Evolutionary conservation across 805 yeast species (phyloP), one percentile per base, ranked within the genome.

Genomic region (Pichia thaimueangensis): DNA sequence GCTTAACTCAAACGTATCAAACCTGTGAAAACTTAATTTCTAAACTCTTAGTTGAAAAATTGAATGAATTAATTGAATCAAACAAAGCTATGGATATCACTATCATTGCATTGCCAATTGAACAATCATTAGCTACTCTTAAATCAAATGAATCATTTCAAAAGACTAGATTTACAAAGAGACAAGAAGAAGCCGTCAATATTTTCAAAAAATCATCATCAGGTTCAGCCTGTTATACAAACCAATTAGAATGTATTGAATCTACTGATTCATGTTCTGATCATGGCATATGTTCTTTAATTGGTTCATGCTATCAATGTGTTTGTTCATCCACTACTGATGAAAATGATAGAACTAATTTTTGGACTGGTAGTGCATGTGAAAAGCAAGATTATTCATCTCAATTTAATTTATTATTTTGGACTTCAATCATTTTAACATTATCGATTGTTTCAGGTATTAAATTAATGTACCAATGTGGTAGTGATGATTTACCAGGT

Each of bases 401-500:
- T 4, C 78, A 78, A 60, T 78, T 83, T 52, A 76, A 83, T 55
- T 69, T 84, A 53, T 68, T 83, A 49, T 72, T 82, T 53, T 83
- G 91, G 87, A 70, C 85, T 3, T 61, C 73, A 11, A 49, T 82
- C 11, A 73, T 70, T 3, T 59, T 80, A 40, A 37, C 69, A 28
- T 60, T 66, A 9, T 60, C 74, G 17, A 63, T 77, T 36, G 75
- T 62, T 30, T 62, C 60, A 5, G 84, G 82, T 30, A 59, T 80
- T 46, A 69, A 71, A 52, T 68, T 82, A 45, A 62, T 82, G 57
- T 58, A 61, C 43, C 56, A 67, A 29, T 66, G 79, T 47, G 88
- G 86, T 16, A 60, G 62, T 51, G 82, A 78, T 49, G 74, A 79
- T 34, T 69, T 82, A 48, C 87, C 88, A 15, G 86, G 86, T 20